Conservation (phyloP, 805 yeast genomes). For the Hyphopichia homilentoma region DNA sequence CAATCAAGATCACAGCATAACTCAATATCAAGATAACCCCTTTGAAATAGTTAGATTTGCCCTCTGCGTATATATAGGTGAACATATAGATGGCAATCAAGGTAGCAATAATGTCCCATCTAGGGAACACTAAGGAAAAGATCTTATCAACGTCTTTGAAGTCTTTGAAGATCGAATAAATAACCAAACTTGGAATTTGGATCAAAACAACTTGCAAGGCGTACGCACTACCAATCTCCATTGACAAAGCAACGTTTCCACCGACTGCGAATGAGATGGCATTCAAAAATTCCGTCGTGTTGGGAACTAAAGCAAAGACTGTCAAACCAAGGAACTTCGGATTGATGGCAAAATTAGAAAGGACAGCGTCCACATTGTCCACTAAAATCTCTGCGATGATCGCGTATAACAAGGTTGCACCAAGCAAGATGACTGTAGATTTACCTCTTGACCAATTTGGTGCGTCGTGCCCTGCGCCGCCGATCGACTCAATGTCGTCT, state of each 20-base stretch:
- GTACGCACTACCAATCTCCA: constrained; percentile 98
- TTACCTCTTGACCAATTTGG: constrained; percentile 94
- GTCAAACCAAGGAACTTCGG: constrained; percentile 93
- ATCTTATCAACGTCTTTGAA: constrained; percentile 41
- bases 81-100: constrained; percentile 83
- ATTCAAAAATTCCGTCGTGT: constrained; percentile 93
- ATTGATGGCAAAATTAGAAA: constrained; percentile 71
- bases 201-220: constrained; percentile 92
- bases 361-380: constrained; percentile 85
- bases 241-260: constrained; percentile 92
- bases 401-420: constrained; percentile 86
- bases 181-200: constrained; percentile 87
- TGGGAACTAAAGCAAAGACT: constrained; percentile 93
- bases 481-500: constrained; percentile 25
- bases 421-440: constrained; percentile 74
- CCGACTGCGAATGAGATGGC: constrained; percentile 95
- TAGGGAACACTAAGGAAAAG: constrained; percentile 85
- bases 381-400: constrained; percentile 92
- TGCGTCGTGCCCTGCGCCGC: constrained; percentile 90
- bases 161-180: constrained; percentile 58
- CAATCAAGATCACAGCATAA: constrained; percentile 70
- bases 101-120: constrained; percentile 91
- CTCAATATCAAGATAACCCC: constrained; percentile 83
- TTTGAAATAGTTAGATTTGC: constrained; percentile 93
- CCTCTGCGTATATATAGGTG: constrained; percentile 94